Evolutionary conservation across 2,329 filamentous ascomycete species (phyloP), one percentile per base, ranked within the genome.

Genomic region (Fusarium keratoplasticum): DNA sequence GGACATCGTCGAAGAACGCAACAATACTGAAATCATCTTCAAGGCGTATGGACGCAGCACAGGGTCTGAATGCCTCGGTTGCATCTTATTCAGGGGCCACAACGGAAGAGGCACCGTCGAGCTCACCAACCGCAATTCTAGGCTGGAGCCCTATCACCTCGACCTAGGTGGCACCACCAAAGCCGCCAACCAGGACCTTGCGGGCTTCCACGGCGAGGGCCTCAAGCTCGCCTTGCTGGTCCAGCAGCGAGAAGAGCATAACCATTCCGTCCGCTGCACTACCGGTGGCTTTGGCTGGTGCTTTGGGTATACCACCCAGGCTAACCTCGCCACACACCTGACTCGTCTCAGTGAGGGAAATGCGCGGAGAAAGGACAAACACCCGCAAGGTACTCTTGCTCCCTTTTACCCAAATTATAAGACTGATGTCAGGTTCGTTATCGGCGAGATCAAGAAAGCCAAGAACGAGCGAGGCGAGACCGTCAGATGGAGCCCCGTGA

Each of bases 191-290:
- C 1, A 2, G 2, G 60, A 64, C 6, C 77, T 80, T 57, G 79
- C 79, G 13, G 80, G 80, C 0, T 64, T 72, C 4, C 79, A 81
- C 31, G 80, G 80, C 11, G 79, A 82, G 36, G 80, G 81, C 3
- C 71, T 82, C 36, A 80, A 81, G 50, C 38, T 80, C n/a, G 78
- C 80, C 5, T 58, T 81, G n/a, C 65, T 82, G 13, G 72, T 77
- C n/a, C 63, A 83, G 3, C 61, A 81, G 73, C 72, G 81, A 33
- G 57, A 55, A 2, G 62, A 38, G 5, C 73, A 77, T 40, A 80
- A 81, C 36, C 79, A 82, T 57, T 52, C 36, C 13, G 66, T 83
- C 5, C 64, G 69, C 4, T 82, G 78, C 61, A 42, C 58, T 14
- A 74, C 78, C 0, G 78, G 80, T 1, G 70, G 74, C 6, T 78